Conservation (phyloP, 345 rosid species). For the Salix udensis region DNA sequence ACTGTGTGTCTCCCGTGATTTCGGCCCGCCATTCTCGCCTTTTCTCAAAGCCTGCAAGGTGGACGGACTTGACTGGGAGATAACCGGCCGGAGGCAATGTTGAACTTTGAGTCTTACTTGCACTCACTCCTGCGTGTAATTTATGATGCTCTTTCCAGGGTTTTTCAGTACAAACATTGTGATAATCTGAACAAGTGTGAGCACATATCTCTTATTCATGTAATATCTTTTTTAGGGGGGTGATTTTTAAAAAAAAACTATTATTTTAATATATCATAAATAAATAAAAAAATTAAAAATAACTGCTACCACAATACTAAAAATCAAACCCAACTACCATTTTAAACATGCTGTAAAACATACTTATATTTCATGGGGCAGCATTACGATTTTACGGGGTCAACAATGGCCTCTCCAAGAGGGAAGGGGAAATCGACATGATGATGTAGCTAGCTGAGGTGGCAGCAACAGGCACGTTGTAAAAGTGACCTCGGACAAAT, state of each 20-base stretch:
- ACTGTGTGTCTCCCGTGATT: background rate
- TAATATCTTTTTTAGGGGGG: too few relatives aligned
- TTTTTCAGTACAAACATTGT: background rate
- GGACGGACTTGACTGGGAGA: background rate
- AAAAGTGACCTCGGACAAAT: too few relatives aligned
- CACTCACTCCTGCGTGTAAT: background rate
- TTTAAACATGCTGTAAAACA: too few relatives aligned
- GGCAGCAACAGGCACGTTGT: background rate
- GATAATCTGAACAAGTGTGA: background rate
- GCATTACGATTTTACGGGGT: background rate
- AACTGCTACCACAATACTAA: too few relatives aligned
- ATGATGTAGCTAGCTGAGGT: slow-evolving; percentile 16
- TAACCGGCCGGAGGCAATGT: background rate
- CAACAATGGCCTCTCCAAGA: background rate
- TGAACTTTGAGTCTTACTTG: background rate
- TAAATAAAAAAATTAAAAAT: too few relatives aligned
- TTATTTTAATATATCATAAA: too few relatives aligned
- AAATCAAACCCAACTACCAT: too few relatives aligned
- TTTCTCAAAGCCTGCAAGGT: background rate
- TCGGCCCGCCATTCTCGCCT: slow-evolving; percentile 1
- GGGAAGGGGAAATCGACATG: background rate
- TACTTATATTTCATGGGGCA: background rate
- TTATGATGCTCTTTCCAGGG: background rate
- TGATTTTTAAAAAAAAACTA: too few relatives aligned
- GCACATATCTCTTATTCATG: too few relatives aligned